Evolutionary conservation across 352 stramenopile species (phyloP).

Genomic region (Phytophthora pluvialis): DNA sequence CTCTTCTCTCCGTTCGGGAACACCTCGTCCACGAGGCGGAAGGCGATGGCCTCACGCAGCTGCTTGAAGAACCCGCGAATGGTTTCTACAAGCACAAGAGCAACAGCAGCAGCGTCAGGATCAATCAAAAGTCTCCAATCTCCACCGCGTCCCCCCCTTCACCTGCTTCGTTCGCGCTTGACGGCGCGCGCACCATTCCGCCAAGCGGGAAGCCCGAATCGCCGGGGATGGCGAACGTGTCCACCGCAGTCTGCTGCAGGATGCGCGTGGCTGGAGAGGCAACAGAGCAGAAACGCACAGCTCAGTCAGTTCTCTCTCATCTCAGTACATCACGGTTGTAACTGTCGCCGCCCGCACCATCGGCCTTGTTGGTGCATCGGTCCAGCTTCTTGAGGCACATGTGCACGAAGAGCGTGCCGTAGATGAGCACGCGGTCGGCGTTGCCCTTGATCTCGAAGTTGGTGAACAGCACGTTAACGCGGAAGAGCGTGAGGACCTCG

Average conservation of each 20-base stretch:
- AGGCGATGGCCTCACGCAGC: slow-evolving; percentile 82
- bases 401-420: slow-evolving; percentile 94
- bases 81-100: slow-evolving; percentile 54
- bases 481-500: slow-evolving; percentile 93
- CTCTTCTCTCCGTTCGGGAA: slow-evolving; percentile 87
- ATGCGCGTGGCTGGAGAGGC: slow-evolving; percentile 60
- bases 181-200: slow-evolving; percentile 76
- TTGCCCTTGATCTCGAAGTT: slow-evolving; percentile 94
- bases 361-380: slow-evolving; percentile 74
- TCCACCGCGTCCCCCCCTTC: background rate
- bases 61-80: slow-evolving; percentile 93
- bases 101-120: background rate
- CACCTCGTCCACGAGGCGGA: slow-evolving; percentile 84
- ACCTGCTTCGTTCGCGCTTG: slow-evolving; percentile 82
- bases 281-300: slow-evolving; percentile 10
- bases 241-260: slow-evolving; percentile 82
- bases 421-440: slow-evolving; percentile 93
- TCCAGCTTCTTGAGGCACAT: slow-evolving; percentile 93
- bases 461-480: slow-evolving; percentile 94
- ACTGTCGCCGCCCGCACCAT: slow-evolving; percentile 43
- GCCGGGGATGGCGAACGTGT: slow-evolving; percentile 88
- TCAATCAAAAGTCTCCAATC: background rate
- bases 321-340: background rate
- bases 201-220: slow-evolving; percentile 87
- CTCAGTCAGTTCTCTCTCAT: slow-evolving; percentile 4